Base-by-base conservation (phyloP, 2,329 filamentous ascomycete genomes). In the Leptosphaerulina australis region DNA sequence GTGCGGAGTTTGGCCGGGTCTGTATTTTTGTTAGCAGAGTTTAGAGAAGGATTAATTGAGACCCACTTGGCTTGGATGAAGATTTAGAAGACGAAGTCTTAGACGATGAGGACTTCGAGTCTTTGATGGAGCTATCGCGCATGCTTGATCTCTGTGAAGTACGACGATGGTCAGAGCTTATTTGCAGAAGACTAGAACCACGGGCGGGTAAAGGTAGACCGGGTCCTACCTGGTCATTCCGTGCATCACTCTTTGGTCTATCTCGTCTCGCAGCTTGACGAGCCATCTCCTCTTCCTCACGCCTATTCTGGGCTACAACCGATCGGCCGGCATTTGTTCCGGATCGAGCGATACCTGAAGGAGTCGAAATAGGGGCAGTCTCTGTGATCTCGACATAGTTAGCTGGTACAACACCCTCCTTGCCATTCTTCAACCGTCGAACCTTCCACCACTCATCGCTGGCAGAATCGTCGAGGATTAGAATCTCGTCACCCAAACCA, bases 391-490 rank as follows among this genome's bases (percentile, higher is more conserved):
- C 93, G 62, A 99, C 87, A 67, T 97, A 99, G 74, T 91, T 96
- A 78, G 91, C 94, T 11, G 94, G 94, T 7, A 99, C 92, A 20
- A 99, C 94, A 29, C 94, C 94, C 76, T 97, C 91, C 69, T 91
- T 94, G 62, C 91, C 91, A 69, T 91, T 97, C 77, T 91, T 95
- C 56, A 97, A 68, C 26, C 92, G 85, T 52, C 89, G 85, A 26
- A 99, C 91, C 79, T 94, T 91, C 93, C 94, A 97, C 94, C 94
- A 99, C 70, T 99, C 94, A 51, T 97, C 91, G 56, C 92, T 97
- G 75, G 92, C 94, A 25, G 81, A 84, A 67, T 97, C 91, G 68
- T 99, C 93, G 47, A 97, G 73, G 44, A 99, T 79, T 33, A 96
- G 78, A 30, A 99, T 93, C 67, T 99, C 93, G 68, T 99, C 94